A percentile compares a stretch with the other conserved stretches of the same genome.
Conservation (phyloP, 2,329 filamentous ascomycete species). For the Ophiocordyceps unilateralis region DNA sequence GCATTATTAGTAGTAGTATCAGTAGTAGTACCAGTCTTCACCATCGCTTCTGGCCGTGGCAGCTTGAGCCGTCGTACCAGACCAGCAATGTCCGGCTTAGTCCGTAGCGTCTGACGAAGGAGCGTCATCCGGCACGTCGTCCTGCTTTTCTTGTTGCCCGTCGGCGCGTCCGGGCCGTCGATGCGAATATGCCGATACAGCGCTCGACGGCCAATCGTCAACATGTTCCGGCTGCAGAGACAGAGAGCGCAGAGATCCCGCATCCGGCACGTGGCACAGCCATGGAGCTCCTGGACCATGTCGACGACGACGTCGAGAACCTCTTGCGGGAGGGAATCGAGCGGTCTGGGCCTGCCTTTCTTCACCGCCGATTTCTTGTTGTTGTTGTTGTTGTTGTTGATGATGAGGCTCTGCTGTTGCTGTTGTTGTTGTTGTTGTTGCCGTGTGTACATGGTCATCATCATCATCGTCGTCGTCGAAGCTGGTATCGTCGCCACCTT, state of each 20-base stretch:
- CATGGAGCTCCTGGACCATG: constrained; percentile 35
- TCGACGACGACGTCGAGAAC: constrained; percentile 39
- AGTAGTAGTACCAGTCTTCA: too few species aligned
- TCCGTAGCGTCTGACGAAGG: constrained; percentile 38
- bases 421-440: too few species aligned
- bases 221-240: constrained; percentile 32
- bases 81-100: constrained; percentile 32
- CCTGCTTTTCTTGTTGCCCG: constrained; percentile 41
- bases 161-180: constrained; percentile 35
- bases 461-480: constrained; percentile 7
- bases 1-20: too few species aligned
- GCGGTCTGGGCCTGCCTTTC: constrained; percentile 14
- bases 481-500: constrained; percentile 10
- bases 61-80: constrained; percentile 41
- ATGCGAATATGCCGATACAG: constrained; percentile 43
- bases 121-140: constrained; percentile 33
- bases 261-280: constrained; percentile 50
- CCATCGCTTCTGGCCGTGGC: constrained; percentile 23
- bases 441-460: not conserved
- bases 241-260: constrained; percentile 37
- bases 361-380: too few species aligned
- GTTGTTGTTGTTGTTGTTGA: too few species aligned
- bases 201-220: constrained; percentile 29
- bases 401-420: too few species aligned
- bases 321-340: constrained; percentile 37